Evolutionary conservation across 2,329 filamentous ascomycete genomes (phyloP), one percentile per base, ranked within the genome.

Genomic region (Beauveria sp.): DNA sequence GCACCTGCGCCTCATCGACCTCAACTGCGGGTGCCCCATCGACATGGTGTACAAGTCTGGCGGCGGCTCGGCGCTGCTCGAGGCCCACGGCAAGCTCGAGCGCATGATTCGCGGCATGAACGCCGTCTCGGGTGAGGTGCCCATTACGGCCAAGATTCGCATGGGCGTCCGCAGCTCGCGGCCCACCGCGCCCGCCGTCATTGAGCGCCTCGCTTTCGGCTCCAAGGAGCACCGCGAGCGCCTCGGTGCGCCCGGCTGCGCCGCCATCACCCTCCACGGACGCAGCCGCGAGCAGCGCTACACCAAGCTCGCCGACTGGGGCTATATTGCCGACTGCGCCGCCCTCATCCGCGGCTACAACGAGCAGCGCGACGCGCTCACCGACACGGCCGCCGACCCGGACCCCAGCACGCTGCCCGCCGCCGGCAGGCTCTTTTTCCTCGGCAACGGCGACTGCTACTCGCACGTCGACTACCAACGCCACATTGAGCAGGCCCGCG

Each of bases 81-180:
- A 99, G 69, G 82, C 88, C 60, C 90, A 85, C 34, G 86, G 86
- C 62, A 98, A 97, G 76, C 79, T 99, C 55, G 93, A 97, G 75
- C 93, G 93, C 75, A 98, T 97, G 76, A 82, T 99, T 49, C 85
- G 93, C 65, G 95, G 95, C 67, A 99, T 99, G 95, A 97, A 96
- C 71, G 84, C 87, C 48, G 91, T 98, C 12, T 96, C 92, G 3
- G 88, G 89, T 49, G 90, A 96, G 68, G 87, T 96, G 28, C 95
- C 95, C 24, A 91, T 99, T 69, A 96, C 92, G 0, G 90, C 91
- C 68, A 99, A 99, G 79, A 93, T 99, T 68, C 87, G 95, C 64
- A 97, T 90, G 78, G 95, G 95, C 52, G 92, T 95, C 28, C 88
- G 85, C 69, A 91, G 92, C 72, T 87, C 84, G 67, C 82, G 85